Evolutionary conservation across 2,329 filamentous ascomycete genomes (phyloP).

Genomic region (Ambrosiella xylebori): DNA sequence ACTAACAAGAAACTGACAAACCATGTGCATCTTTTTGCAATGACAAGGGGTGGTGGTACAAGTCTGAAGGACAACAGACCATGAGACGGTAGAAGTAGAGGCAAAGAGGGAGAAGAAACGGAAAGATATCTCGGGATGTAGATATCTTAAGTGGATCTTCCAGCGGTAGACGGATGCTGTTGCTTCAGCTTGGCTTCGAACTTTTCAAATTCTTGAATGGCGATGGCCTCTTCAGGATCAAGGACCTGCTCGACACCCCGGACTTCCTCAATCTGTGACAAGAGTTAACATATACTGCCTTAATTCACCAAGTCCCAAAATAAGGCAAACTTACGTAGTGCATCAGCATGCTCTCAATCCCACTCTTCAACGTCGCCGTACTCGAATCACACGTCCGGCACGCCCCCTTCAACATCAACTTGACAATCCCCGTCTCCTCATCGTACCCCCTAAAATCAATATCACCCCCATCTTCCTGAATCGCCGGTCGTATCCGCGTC

Average conservation of each 20-base stretch:
- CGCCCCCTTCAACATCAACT: conserved; percentile 74
- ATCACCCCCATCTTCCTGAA: conserved; percentile 94
- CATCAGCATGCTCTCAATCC: conserved; percentile 97
- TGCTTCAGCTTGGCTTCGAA: conserved; percentile 69
- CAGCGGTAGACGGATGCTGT: conserved; percentile 19
- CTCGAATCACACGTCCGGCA: conserved; percentile 94
- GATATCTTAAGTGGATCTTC: background rate
- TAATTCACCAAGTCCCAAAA: background rate
- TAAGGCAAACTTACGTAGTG: conserved; percentile 52
- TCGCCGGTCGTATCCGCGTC: conserved; percentile 83
- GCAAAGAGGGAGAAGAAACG: background rate
- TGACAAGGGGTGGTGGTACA: background rate
- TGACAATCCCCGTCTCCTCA: conserved; percentile 51
- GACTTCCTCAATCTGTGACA: conserved; percentile 71
- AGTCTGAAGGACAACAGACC: background rate
- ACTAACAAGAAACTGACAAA: background rate
- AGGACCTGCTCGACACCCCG: conserved; percentile 80
- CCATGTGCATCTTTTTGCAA: background rate
- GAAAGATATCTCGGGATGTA: background rate
- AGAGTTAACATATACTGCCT: conserved; percentile 17
- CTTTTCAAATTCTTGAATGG: conserved; percentile 73
- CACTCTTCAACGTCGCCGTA: conserved; percentile 91
- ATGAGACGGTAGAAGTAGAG: background rate
- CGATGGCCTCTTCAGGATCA: conserved; percentile 81
- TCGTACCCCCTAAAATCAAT: conserved; percentile 90